Conservation (phyloP, 148 eudicot species). For the Chenopodium quinoa region DNA sequence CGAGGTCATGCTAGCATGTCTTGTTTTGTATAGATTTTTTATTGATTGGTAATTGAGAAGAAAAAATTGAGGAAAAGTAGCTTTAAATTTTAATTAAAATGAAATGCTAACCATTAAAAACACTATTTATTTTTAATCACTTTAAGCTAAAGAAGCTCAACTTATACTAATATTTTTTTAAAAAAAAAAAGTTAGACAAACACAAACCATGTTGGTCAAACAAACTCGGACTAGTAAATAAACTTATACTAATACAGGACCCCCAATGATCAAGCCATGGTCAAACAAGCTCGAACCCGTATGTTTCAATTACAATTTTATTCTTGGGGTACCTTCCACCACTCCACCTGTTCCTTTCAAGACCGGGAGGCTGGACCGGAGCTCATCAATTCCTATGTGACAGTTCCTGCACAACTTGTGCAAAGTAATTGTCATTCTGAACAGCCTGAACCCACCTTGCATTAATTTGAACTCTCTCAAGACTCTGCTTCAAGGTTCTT, state of each 20-base stretch:
- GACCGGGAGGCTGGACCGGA: neutral
- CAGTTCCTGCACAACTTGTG: constrained; percentile 57
- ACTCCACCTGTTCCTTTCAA: neutral
- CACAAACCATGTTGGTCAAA: neutral
- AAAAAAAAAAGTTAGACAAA: neutral
- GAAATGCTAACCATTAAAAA: too few species aligned
- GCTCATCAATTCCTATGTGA: constrained; percentile 46
- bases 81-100: too few species aligned
- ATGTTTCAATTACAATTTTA: neutral
- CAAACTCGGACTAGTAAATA: neutral
- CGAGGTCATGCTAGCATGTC: too few species aligned
- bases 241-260: neutral
- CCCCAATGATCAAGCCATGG: neutral
- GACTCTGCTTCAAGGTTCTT: constrained; percentile 89
- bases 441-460: constrained; percentile 77
- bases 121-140: too few species aligned
- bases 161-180: too few species aligned
- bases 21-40: too few species aligned
- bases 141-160: neutral
- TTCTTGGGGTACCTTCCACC: neutral
- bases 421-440: constrained; percentile 59
- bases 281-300: constrained; percentile 4
- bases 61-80: too few species aligned
- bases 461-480: constrained; percentile 79
- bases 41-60: too few species aligned